These are phyloP conservation scores for Didymella pomorum DNA, from an alignment of 2,329 filamentous ascomycete species.

Conservation along the genomic window DNA sequence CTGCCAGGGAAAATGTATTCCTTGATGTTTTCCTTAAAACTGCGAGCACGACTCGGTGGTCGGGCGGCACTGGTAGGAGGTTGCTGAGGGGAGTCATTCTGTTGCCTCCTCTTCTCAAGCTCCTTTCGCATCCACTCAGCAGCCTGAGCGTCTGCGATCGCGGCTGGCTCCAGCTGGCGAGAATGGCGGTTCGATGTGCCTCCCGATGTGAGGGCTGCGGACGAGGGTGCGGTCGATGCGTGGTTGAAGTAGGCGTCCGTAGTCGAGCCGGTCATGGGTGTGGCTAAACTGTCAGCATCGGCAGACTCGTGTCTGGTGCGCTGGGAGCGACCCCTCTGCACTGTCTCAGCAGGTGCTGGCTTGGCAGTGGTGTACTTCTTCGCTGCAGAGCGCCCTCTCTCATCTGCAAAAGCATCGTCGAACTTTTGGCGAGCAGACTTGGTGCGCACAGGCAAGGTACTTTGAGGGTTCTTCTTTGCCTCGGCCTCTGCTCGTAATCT, in stretches of 20 bases:
- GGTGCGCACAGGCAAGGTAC: slow-evolving; percentile 37
- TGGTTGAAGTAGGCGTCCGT: slow-evolving; percentile 51
- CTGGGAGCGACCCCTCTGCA: slow-evolving; percentile 15
- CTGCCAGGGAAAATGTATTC: slow-evolving; percentile 54
- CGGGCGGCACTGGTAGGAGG: slow-evolving; percentile 34
- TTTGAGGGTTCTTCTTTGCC: slow-evolving; percentile 26
- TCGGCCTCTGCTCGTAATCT: slow-evolving; percentile 36
- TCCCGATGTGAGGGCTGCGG: slow-evolving; percentile 51
- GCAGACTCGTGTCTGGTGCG: slow-evolving; percentile 19
- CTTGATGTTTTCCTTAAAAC: slow-evolving; percentile 50
- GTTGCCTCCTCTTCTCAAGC: slow-evolving; percentile 49
- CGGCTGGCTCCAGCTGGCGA: slow-evolving; percentile 46
- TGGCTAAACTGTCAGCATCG: slow-evolving; percentile 50
- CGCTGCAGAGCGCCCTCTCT: slow-evolving; percentile 35
- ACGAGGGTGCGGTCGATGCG: slow-evolving; percentile 54
- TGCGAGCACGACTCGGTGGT: slow-evolving; percentile 48
- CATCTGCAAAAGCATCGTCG: slow-evolving; percentile 31
- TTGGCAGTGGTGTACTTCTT: slow-evolving; percentile 30
- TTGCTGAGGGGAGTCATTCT: slow-evolving; percentile 32
- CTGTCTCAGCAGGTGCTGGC: slow-evolving; percentile 26
- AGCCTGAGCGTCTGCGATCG: slow-evolving; percentile 51
- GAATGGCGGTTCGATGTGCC: slow-evolving; percentile 53
- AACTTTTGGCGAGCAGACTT: slow-evolving; percentile 47
- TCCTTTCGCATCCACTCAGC: slow-evolving; percentile 56
- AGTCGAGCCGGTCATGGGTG: slow-evolving; percentile 54